Conservation (phyloP, 768 basidiomycete species). For the Mycena vitilis region DNA sequence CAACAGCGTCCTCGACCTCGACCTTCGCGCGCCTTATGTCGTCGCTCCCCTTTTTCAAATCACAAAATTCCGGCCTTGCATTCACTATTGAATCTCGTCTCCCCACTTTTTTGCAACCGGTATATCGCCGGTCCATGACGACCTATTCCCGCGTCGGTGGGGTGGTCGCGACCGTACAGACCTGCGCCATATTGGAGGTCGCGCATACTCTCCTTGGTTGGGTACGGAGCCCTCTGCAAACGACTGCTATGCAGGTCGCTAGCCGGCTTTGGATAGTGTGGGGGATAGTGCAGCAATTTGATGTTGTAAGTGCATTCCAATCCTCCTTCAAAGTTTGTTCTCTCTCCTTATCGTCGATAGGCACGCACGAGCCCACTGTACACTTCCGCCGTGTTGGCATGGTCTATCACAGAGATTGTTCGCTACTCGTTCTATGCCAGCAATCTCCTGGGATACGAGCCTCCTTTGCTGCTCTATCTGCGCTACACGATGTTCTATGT, state of each 20-base stretch:
- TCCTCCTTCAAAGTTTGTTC: not conserved
- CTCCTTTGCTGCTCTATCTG: conserved; percentile 67
- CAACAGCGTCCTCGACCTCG: conserved; percentile 53
- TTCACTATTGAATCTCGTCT: conserved; percentile 49
- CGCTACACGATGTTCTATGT: conserved; percentile 96
- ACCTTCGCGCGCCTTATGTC: conserved; percentile 50
- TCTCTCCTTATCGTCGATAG: conserved; percentile 45
- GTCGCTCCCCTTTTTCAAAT: conserved; percentile 50
- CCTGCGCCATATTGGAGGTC: conserved; percentile 85
- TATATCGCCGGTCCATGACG: conserved; percentile 65
- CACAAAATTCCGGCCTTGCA: conserved; percentile 39
- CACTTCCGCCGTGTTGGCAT: conserved; percentile 91
- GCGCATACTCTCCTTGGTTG: conserved; percentile 82
- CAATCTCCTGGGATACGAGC: conserved; percentile 67
- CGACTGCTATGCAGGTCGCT: conserved; percentile 83
- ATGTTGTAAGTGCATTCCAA: conserved; percentile 57
- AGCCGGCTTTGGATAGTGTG: conserved; percentile 88
- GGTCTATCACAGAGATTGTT: conserved; percentile 92
- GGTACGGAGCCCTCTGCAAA: conserved; percentile 81
- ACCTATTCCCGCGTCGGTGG: conserved; percentile 72
- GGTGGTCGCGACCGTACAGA: conserved; percentile 81
- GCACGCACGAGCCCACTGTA: conserved; percentile 82
- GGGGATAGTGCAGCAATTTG: conserved; percentile 79
- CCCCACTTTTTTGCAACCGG: conserved; percentile 53
- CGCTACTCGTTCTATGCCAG: conserved; percentile 91